Evolutionary conservation across 2,329 filamentous ascomycete species (phyloP), one percentile per base, ranked within the genome.

Genomic region (Xylariaceae sp.): DNA sequence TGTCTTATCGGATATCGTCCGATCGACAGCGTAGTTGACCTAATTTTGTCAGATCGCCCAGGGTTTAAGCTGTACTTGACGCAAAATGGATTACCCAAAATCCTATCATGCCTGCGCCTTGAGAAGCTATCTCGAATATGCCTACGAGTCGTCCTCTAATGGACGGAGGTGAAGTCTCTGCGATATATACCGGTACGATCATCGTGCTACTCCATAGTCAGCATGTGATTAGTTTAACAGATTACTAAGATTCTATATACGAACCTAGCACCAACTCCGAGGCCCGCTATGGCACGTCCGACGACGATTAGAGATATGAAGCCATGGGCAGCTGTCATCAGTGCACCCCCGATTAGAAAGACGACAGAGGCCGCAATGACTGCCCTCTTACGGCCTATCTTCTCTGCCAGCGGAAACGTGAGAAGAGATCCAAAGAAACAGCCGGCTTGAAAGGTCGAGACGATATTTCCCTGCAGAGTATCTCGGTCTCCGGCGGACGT

Each of bases 121-220:
- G 78, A 10, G 81, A 79, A 72, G 79, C 79, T 52, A 81, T 77
- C 56, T 81, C 78, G 0, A 79, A 77, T 6, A 81, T 67, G 20
- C 79, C 79, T 21, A 81, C 77, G 18, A 81, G 77, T n/a, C 79
- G 65, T 64, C 80, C 81, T 67, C 82, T 75, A 41, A 75, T 79
- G 12, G 75, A 75, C 0, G 81, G 78, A 59, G 81, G 79, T 0
- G 81, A 79, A 62, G 78, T 80, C 66, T 85, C 82, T 0, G 81
- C 79, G 44, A 84, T 79, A 66, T 85, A 85, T 37, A 85, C 76
- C 1, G 82, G 83, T 2, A 85, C 79, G 32, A 78, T 76, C 70
- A 81, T 79, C 7, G 75, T 77, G 41, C 32, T 37, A 37, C 12
- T 12, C 9, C 3, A 3, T 37, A 12, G 32, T 37, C 7, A 37